phyloP scores from a whole-genome alignment of 768 basidiomycete species.

The Kwoniella sp. region DNA sequence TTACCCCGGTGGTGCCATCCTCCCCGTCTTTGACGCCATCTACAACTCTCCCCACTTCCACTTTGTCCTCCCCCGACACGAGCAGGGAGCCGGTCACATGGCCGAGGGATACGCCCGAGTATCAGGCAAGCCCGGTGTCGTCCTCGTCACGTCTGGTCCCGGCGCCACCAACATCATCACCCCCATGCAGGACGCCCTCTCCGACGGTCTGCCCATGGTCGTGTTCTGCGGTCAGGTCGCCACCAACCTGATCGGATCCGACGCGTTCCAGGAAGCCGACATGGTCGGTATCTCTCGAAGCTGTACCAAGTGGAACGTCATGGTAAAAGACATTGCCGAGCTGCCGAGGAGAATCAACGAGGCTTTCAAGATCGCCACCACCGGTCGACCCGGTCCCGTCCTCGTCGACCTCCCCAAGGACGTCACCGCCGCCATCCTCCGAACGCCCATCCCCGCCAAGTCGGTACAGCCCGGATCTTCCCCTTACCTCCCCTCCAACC shows the following conservation, averaged over 20 bases:
- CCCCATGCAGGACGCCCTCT: slow-evolving; percentile 94
- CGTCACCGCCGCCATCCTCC: slow-evolving; percentile 86
- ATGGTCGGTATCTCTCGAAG: slow-evolving; percentile 90
- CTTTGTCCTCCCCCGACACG: slow-evolving; percentile 91
- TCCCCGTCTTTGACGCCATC: slow-evolving; percentile 99
- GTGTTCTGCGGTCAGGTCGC: slow-evolving; percentile 99
- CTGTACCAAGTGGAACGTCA: slow-evolving; percentile 99
- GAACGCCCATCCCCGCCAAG: slow-evolving; percentile 75
- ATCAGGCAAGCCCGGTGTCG: slow-evolving; percentile 95
- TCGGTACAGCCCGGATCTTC: slow-evolving; percentile 76
- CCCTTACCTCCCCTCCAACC: slow-evolving; percentile 50
- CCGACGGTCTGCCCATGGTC: slow-evolving; percentile 87
- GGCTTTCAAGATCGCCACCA: slow-evolving; percentile 97
- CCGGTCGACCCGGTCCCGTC: slow-evolving; percentile 93
- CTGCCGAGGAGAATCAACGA: slow-evolving; percentile 94
- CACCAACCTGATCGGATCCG: slow-evolving; percentile 96
- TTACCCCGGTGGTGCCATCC: slow-evolving; percentile 95
- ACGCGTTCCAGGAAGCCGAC: slow-evolving; percentile 98
- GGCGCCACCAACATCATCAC: slow-evolving; percentile 98
- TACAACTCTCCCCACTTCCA: slow-evolving; percentile 92
- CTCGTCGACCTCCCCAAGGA: slow-evolving; percentile 99
- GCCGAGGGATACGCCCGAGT: slow-evolving; percentile 96
- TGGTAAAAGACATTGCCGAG: slow-evolving; percentile 96
- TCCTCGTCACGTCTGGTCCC: slow-evolving; percentile 95
- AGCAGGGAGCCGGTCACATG: slow-evolving; percentile 99